Evolutionary conservation across 228 moss, liverwort and hornwort species (phyloP).

Genomic region (Sphagnum magellanicum): DNA sequence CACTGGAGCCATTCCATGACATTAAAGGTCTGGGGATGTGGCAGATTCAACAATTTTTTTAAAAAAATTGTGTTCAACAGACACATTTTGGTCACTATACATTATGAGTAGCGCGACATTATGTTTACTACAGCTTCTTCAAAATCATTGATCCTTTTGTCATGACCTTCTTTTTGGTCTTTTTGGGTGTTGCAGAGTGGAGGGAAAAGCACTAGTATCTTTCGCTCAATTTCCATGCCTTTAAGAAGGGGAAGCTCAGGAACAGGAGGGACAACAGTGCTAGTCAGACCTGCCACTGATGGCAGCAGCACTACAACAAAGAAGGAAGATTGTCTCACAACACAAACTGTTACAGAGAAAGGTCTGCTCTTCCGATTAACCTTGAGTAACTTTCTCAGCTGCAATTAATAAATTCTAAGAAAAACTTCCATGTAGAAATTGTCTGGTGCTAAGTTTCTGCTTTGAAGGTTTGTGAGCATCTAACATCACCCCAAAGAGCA

Average conservation of each 20-base stretch:
- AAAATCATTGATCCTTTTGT: no score
- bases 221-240: slow-evolving; percentile 32
- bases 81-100: background rate
- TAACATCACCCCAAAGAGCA: background rate
- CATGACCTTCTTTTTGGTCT: no score
- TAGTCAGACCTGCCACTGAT: slow-evolving; percentile 35
- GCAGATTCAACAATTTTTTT: background rate
- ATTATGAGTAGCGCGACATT: background rate
- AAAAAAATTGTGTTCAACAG: no score
- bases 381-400: background rate
- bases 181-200: slow-evolving; percentile 20
- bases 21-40: background rate
- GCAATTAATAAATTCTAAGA: background rate
- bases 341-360: slow-evolving; percentile 34
- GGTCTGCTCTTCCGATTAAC: slow-evolving; percentile 14
- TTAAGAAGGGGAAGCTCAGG: slow-evolving; percentile 29
- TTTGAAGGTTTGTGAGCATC: background rate
- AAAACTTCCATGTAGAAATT: background rate
- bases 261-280: slow-evolving; percentile 32
- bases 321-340: slow-evolving; percentile 13
- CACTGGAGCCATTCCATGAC: no score
- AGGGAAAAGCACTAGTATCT: slow-evolving; percentile 27
- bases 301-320: slow-evolving; percentile 8
- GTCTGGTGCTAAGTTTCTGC: background rate
- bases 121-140: no score